Evolutionary conservation across 768 basidiomycete genomes (phyloP), one percentile per base, ranked within the genome.

Genomic region (Hypholoma fasciculare): DNA sequence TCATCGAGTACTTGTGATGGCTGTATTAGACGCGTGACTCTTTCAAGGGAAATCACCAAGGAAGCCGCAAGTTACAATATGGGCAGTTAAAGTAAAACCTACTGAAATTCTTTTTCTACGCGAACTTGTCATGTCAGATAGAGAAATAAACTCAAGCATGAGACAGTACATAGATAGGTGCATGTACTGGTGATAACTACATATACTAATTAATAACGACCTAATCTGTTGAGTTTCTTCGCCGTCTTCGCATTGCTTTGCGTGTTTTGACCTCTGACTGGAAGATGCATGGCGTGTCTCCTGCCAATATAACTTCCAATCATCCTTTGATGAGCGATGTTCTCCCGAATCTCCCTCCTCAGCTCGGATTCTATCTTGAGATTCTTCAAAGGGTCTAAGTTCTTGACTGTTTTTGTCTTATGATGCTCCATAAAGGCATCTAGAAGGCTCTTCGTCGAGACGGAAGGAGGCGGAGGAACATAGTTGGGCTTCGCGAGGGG

Each of bases 281-380:
- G 96, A 46, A 96, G 74, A 58, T 88, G 85, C 88, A 95, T 93
- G 7, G 94, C 94, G 71, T 98, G 96, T 72, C 95, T 79, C 78
- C 86, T 86, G 50, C 97, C 97, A 51, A 93, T 86, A 72, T 96
- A 96, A 64, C 90, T 94, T 49, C 96, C 96, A 72, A 98, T 94
- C 82, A 90, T 90, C 60, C 93, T 80, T 73, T 95, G 87, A 75
- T 97, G 95, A 5, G 85, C 87, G 71, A 99, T 96, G 71, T 98
- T 95, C 71, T 93, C 93, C 75, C 87, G 84, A 66, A 96, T 80
- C 70, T 87, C 82, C 65, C 90, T 83, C 71, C 81, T 84, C 67
- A 96, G 75, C 72, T 98, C 97, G 17, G 89, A 84, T 76, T 98
- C 96, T 59, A 97, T 89, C 77, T 85, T 88, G 62, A 98, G 71